Base-by-base conservation (phyloP, 2,329 filamentous ascomycete genomes). In the Apiospora saccharicola region DNA sequence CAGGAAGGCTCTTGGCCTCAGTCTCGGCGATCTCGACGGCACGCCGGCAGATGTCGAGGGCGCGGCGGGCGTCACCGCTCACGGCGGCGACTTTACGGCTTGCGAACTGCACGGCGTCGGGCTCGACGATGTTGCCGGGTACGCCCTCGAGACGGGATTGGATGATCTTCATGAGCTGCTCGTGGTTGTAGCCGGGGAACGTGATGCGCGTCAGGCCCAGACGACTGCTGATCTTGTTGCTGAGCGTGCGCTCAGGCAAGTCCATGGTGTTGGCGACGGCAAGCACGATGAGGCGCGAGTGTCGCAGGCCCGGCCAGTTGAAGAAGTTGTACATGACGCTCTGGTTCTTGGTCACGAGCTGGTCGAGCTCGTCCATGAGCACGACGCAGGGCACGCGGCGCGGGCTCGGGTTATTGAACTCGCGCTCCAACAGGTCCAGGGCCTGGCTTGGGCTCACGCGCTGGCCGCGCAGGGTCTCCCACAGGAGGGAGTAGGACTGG, bases 301-400 rank as follows among this genome's bases (percentile, higher is more conserved):
- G 95, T 69, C 94, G 90, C 71, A 98, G 86, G 14, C 94, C 93
- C 4, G 96, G 96, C 96, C 96, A 99, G 80, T 99, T 99, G 89
- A 99, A 99, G 83, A 99, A 99, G 82, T 99, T 99, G 85, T 99
- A 99, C 96, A 99, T 99, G 83, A 99, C 96, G n/a, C 94, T 96
- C 82, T 99, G 97, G 79, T 98, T 98, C 80, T 96, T 96, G 16
- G 96, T 99, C 6, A 99, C 97, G 10, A 99, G 89, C 83, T 99
- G 96, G 81, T 99, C 96, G 68, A 99, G 88, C 83, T 99, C 96
- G 79, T 99, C 96, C 96, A 99, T 99, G 69, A 99, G 85, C 2
- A 99, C 96, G 19, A 99, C 96, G 80, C 96, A 98, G 1, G 97
- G 96, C 7, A 97, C 94, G 73, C 96, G 90, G 69, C 96, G 90